Evolutionary conservation across 768 basidiomycete genomes (phyloP).

Genomic region (Leccinum rimulosum): DNA sequence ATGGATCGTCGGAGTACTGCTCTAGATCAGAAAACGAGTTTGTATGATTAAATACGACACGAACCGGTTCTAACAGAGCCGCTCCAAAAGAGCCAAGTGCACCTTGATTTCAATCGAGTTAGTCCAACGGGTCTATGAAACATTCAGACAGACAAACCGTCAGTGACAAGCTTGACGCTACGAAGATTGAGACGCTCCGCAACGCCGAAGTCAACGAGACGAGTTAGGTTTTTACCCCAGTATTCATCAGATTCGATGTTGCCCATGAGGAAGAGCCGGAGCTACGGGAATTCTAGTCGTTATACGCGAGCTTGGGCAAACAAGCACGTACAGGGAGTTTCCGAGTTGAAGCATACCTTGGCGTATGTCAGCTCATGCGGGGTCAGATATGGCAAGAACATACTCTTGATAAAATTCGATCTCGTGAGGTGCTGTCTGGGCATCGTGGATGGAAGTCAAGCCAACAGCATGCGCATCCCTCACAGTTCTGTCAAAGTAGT

Average conservation of each 20-base stretch:
- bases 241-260: slow-evolving; percentile 50
- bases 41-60: not conserved
- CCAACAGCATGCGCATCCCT: slow-evolving; percentile 74
- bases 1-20: slow-evolving; percentile 72
- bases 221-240: slow-evolving; percentile 64
- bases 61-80: slow-evolving; percentile 68
- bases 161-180: slow-evolving; percentile 72
- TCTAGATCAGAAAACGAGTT: not conserved
- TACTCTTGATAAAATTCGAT: slow-evolving; percentile 69
- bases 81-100: slow-evolving; percentile 94
- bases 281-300: slow-evolving; percentile 32
- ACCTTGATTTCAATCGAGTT: slow-evolving; percentile 39
- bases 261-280: slow-evolving; percentile 64
- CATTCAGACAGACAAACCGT: slow-evolving; percentile 45
- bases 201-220: slow-evolving; percentile 56
- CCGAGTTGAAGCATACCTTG: slow-evolving; percentile 65
- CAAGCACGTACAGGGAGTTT: slow-evolving; percentile 59
- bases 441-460: slow-evolving; percentile 87
- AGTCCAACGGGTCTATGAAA: not conserved
- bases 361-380: slow-evolving; percentile 2
- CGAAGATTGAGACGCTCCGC: slow-evolving; percentile 54
- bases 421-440: slow-evolving; percentile 45
- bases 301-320: not conserved
- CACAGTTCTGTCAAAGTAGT: slow-evolving; percentile 65
- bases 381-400: slow-evolving; percentile 16